Evolutionary conservation across 148 eudicot genomes (phyloP).

Genomic region (Arbutus unedo): DNA sequence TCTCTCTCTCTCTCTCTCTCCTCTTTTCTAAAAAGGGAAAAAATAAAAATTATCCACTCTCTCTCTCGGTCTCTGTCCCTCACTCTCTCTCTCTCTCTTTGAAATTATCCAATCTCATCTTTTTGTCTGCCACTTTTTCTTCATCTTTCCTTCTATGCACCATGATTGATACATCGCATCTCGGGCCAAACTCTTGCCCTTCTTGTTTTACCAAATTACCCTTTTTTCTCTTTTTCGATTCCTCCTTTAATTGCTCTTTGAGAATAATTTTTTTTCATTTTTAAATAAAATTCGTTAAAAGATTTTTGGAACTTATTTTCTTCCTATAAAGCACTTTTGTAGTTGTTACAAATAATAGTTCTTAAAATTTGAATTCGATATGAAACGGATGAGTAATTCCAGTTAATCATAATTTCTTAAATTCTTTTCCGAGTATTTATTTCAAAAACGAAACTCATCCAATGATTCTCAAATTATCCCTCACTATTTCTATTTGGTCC

Average conservation of each 20-base stretch:
- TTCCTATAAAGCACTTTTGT: too few relatives aligned
- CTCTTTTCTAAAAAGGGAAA: too few relatives aligned
- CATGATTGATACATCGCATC: constrained; percentile 7
- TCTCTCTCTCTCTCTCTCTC: too few relatives aligned
- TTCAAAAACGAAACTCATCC: background rate
- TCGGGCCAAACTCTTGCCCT: background rate
- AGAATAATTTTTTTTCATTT: background rate
- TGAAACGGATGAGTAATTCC: background rate
- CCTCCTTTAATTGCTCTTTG: background rate
- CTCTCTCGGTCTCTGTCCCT: background rate
- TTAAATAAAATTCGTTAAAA: background rate
- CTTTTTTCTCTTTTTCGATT: background rate
- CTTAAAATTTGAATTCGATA: background rate
- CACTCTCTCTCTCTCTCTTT: background rate
- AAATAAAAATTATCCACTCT: background rate
- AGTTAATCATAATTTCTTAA: background rate
- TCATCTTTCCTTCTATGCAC: constrained; percentile 18
- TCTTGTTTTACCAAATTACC: background rate
- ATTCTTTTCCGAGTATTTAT: background rate
- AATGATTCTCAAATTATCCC: background rate
- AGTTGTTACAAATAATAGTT: too few relatives aligned
- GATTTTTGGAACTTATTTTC: background rate
- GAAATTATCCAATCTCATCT: background rate
- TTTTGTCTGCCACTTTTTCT: constrained; percentile 29
- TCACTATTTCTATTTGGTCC: background rate